phyloP scores from a whole-genome alignment of 352 stramenopile genomes.

The Globisporangium nagaii region DNA sequence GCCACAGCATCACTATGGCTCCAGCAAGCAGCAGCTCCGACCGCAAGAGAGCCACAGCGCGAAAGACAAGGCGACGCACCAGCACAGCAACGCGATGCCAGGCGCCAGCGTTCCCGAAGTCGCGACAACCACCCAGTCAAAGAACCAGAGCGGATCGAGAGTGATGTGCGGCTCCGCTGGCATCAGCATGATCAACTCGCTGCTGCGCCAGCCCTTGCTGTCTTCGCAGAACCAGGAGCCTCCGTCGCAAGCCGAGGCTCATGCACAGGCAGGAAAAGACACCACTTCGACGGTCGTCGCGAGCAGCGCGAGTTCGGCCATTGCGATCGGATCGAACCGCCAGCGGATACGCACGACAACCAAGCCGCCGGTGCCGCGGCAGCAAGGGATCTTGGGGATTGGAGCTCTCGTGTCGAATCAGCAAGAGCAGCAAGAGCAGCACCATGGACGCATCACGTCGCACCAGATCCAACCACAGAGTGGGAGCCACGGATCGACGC shows the following conservation, averaged over 20 bases:
- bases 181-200: conserved; percentile 44
- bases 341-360: conserved; percentile 37
- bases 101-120: not conserved
- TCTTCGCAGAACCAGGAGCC: conserved; percentile 10
- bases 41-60: too few species aligned
- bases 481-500: not conserved
- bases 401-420: conserved; percentile 12
- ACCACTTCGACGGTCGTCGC: not conserved
- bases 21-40: conserved; percentile 7
- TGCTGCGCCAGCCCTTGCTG: conserved; percentile 20
- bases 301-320: conserved; percentile 4
- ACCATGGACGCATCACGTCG: not conserved
- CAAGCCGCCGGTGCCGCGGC: conserved; percentile 56
- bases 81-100: too few species aligned
- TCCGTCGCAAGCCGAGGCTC: not conserved
- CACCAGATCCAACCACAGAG: not conserved
- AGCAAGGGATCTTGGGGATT: conserved; percentile 6
- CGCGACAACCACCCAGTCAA: not conserved
- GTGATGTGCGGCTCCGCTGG: conserved; percentile 28
- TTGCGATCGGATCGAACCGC: conserved; percentile 43
- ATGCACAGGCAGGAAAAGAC: not conserved
- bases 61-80: too few species aligned
- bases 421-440: not conserved
- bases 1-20: too few species aligned
- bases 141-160: not conserved